Base-by-base conservation (phyloP, 495 filamentous ascomycete genomes). In the Tuber magnatum region DNA sequence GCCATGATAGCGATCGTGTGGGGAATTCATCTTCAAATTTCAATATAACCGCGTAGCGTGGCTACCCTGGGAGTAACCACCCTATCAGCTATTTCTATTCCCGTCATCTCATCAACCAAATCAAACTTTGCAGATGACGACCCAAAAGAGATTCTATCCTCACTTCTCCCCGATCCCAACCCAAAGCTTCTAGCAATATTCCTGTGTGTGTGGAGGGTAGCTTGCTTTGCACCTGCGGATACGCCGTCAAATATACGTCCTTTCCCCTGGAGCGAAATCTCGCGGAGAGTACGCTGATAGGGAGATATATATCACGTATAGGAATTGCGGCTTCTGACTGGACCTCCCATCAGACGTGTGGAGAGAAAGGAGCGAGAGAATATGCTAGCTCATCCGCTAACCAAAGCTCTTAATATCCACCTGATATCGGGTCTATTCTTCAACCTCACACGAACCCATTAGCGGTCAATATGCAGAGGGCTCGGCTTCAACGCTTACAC, bases 311-410 rank as follows among this genome's bases (percentile, higher is more conserved):
- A 61, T 61, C n/a, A 5, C 1, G 7, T 51, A 61, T 32, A 3
- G 24, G 3, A 61, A 61, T 32, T 61, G n/a, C n/a, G n/a, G 51
- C n/a, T n/a, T 61, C 10, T 28, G 10, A 61, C n/a, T 28, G 4
- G n/a, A 10, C 51, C 5, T 28, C n/a, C 3, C 9, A 28, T 10
- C 51, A 32, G 5, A 61, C 2, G 8, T 61, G 51, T 32, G 24
- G 12, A 61, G n/a, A 28, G 24, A 12, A 28, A n/a, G n/a, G 51
- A 28, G 51, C 28, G n/a, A n/a, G 51, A n/a, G 10, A 4, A 14
- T 32, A 51, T 51, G 42, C 61, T 74, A 43, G 42, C 69, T n/a
- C 38, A 42, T 68, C 51, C 48, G 40, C 72, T 41, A 18, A 74
- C 72, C 16, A 61, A 61, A 42, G 35, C 71, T 28, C 41, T 39